Evolutionary conservation across 306 rosid species (phyloP), one percentile per base, ranked within the genome.

Genomic region (Rosa lucieae): DNA sequence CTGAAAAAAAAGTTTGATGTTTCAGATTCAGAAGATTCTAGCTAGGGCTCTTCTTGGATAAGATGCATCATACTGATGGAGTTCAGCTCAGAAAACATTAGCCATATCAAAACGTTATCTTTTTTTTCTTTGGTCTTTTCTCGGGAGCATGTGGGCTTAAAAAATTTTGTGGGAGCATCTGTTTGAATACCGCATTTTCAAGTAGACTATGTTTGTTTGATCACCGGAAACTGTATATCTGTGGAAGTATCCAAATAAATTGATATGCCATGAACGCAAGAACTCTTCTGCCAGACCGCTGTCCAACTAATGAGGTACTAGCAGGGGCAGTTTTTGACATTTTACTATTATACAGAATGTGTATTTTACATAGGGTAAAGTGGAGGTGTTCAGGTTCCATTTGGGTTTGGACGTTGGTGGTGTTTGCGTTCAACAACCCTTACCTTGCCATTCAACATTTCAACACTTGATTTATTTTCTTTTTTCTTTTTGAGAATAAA

Each of bases 1-100:
- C 95, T 95, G 55, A 91, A 95, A 85, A 89, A 88, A 79, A 91
- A 92, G 99, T 88, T 84, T 66, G 96, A 89, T 18, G 82, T 37
- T 84, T 89, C 91, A 70, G 97, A 92, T 83, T 77, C 89, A 49
- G 93, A 88, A 77, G 90, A 84, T 81, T 80, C 89, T 68, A 75
- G 74, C 10, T 83, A 80, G 63, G 84, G 51, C 56, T 70, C 81
- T 74, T 66, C 84, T 83, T 88, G 82, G 85, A 79, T 61, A 81
- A 53, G 29, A 42, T 17, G 49, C 62, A 61, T 58, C 73, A 62
- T 53, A 8, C 67, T 32, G 58, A 74, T 20, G 52, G 39, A 48
- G 10, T 23, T 18, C 14, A 32, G 79, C 49, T 47, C 69, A 29
- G 40, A 47, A 46, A 42, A 44, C 8, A 37, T 26, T 47, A 48